Evolutionary conservation across 2,329 filamentous ascomycete genomes (phyloP).

Genomic region (Ascocoryne sarcoides): DNA sequence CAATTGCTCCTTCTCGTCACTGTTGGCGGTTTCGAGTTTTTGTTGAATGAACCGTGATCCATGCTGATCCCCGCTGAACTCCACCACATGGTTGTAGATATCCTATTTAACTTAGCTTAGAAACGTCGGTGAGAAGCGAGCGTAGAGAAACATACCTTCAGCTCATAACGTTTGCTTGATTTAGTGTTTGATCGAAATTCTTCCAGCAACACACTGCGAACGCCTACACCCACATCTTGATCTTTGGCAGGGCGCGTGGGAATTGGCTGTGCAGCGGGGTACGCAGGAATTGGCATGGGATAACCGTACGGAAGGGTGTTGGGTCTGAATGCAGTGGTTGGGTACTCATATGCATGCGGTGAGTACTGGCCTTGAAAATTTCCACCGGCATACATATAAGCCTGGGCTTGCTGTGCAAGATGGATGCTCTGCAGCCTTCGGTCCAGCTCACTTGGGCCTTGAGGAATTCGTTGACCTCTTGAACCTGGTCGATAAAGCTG

Average conservation of each 20-base stretch:
- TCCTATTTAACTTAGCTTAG: constrained; percentile 42
- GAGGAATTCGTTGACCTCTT: constrained; percentile 21
- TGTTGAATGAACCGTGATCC: constrained; percentile 93
- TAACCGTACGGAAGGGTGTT: constrained; percentile 30
- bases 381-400: constrained; percentile 30
- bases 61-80: constrained; percentile 93
- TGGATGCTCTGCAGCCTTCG: constrained; percentile 23
- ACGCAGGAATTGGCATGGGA: constrained; percentile 25
- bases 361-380: constrained; percentile 33
- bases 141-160: constrained; percentile 49
- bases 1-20: constrained; percentile 86
- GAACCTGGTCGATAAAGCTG: constrained; percentile 23
- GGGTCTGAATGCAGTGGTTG: constrained; percentile 27
- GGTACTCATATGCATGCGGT: constrained; percentile 32
- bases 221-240: constrained; percentile 36
- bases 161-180: constrained; percentile 63
- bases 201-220: constrained; percentile 65
- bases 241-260: constrained; percentile 27
- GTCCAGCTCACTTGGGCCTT: constrained; percentile 22
- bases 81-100: constrained; percentile 79
- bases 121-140: background rate
- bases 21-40: constrained; percentile 86
- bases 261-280: constrained; percentile 16
- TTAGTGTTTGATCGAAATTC: constrained; percentile 73
- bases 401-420: constrained; percentile 21